Evolutionary conservation across 2,329 filamentous ascomycete species (phyloP).

Genomic region (Calonectria pteridis): DNA sequence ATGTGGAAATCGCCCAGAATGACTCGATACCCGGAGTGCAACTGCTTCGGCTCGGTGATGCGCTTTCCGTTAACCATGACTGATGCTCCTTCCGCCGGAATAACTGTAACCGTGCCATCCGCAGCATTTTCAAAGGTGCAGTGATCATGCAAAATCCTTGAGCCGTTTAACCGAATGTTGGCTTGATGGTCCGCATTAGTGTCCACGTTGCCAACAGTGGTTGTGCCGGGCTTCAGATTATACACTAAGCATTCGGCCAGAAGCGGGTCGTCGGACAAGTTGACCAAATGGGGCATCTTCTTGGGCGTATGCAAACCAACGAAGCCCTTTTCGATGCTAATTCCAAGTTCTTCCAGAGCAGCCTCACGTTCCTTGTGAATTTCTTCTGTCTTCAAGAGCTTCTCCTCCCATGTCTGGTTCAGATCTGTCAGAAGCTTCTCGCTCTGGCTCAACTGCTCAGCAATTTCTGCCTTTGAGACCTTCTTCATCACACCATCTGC

Average conservation of each 20-base stretch:
- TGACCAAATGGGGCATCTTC: constrained; percentile 99
- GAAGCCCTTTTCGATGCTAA: constrained; percentile 99
- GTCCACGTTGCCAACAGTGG: constrained; percentile 94
- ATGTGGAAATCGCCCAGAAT: constrained; percentile 99
- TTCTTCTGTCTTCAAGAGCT: constrained; percentile 92
- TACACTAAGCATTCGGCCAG: constrained; percentile 97
- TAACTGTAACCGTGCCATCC: constrained; percentile 91
- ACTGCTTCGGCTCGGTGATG: constrained; percentile 84
- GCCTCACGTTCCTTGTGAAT: constrained; percentile 98
- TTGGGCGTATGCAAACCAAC: constrained; percentile 96
- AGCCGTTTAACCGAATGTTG: constrained; percentile 94
- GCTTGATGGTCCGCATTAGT: constrained; percentile 79
- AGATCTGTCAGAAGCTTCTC: constrained; percentile 96
- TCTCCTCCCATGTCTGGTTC: constrained; percentile 99
- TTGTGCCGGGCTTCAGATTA: constrained; percentile 95
- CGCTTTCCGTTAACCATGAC: constrained; percentile 98
- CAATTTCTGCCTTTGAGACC: constrained; percentile 98
- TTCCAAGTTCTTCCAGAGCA: constrained; percentile 94
- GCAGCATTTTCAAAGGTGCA: constrained; percentile 90
- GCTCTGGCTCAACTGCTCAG: constrained; percentile 94
- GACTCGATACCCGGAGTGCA: constrained; percentile 93
- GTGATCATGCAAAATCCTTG: constrained; percentile 91
- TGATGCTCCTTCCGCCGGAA: constrained; percentile 90
- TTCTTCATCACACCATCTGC: constrained; percentile 90
- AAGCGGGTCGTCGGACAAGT: constrained; percentile 93